Conservation (phyloP, 352 stramenopile species). For the Plasmopara viticola region DNA sequence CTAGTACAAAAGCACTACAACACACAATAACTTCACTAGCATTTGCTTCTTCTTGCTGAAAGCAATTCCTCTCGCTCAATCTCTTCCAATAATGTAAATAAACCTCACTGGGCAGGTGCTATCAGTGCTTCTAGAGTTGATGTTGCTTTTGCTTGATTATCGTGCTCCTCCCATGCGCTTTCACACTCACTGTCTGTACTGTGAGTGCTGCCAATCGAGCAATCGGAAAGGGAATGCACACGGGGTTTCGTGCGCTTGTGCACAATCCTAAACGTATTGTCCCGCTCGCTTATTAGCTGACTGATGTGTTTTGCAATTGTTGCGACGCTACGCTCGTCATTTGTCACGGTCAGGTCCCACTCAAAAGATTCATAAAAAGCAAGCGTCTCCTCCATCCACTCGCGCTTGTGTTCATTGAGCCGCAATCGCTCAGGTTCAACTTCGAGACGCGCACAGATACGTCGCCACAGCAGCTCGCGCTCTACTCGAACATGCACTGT, state of each 20-base stretch:
- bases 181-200: conserved; percentile 76
- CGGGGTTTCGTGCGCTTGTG: no score
- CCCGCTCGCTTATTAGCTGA: conserved; percentile 34
- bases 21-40: no score
- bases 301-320: conserved; percentile 55
- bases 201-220: conserved; percentile 38
- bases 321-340: conserved; percentile 49
- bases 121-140: no score
- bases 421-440: conserved; percentile 66
- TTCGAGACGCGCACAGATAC: conserved; percentile 57
- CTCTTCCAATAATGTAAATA: no score
- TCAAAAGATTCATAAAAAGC: conserved; percentile 72
- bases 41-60: no score
- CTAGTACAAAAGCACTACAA: no score
- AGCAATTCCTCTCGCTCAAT: no score
- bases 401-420: conserved; percentile 78
- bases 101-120: no score
- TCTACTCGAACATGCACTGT: conserved; percentile 80
- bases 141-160: not conserved
- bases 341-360: conserved; percentile 73
- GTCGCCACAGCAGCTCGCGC: conserved; percentile 64
- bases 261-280: conserved; percentile 60
- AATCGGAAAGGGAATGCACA: no score
- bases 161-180: conserved; percentile 30
- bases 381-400: conserved; percentile 81